Evolutionary conservation across 2,329 filamentous ascomycete species (phyloP), one percentile per base, ranked within the genome.

Genomic region (Hypoxylon sp.): DNA sequence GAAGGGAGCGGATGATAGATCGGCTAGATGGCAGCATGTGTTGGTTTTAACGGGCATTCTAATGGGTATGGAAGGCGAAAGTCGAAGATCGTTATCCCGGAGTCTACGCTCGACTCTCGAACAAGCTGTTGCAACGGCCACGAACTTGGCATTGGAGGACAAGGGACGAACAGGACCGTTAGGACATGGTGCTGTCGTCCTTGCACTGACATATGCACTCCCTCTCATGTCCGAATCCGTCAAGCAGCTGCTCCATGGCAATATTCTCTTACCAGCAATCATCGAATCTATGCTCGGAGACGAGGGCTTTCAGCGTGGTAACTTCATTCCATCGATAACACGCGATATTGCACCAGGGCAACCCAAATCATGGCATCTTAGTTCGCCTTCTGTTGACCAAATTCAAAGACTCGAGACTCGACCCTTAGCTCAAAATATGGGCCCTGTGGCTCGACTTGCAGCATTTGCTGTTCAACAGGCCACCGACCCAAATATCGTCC

Each of bases 11-110:
- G 87, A 90, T 59, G 85, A 85, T 33, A 84, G 85, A 48, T 88
- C 88, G 14, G 86, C 84, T 26, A 84, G 93, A 75, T 97, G 94
- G 94, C 91, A 94, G 78, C 94, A 97, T 79, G 80, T 94, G 31
- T 83, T 97, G n/a, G 86, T 94, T 4, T 86, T 97, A 8, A 90
- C 90, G 0, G 94, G 94, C 2, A 83, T 97, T 22, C 80, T 97
- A 64, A 86, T 95, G 76, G 94, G 93, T 8, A 91, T 94, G 76
- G 91, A 92, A 71, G 84, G 86, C 14, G 85, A 88, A 67, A 86
- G 90, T 44, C 82, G 89, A 50, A 85, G 87, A 65, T 87, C 88
- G n/a, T 79, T 94, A n/a, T 88, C 90, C 4, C 81, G 84, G 33
- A 80, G 85, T 55, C 84, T 95, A 78, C 86, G 90, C 50, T 86